Percentiles rank a stretch among this genome's conserved stretches.
phyloP scores from a whole-genome alignment of 495 filamentous ascomycete genomes.

The Trichoderma gamsii region DNA sequence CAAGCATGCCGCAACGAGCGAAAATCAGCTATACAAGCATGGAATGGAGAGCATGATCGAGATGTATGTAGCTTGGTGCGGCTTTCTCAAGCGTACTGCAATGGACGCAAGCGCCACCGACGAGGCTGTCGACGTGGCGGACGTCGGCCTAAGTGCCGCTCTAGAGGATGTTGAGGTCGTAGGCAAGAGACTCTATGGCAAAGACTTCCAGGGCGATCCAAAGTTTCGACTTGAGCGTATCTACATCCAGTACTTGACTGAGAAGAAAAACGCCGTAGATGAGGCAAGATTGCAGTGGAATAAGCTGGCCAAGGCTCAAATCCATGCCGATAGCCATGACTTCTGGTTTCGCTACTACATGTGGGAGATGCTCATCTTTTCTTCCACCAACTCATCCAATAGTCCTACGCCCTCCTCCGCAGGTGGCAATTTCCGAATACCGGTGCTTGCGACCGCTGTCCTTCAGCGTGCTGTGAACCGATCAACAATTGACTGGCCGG shows the following conservation, averaged over 20 bases:
- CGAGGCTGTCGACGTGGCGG: slow-evolving; percentile 84
- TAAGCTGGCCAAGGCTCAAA: slow-evolving; percentile 49
- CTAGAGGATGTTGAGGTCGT: slow-evolving; percentile 75
- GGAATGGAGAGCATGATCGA: slow-evolving; percentile 83
- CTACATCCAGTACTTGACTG: slow-evolving; percentile 81
- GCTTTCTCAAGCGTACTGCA: slow-evolving; percentile 76
- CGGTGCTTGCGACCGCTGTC: slow-evolving; percentile 63
- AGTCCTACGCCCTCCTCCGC: slow-evolving; percentile 40
- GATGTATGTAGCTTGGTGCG: slow-evolving; percentile 88
- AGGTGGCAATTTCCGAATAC: slow-evolving; percentile 35
- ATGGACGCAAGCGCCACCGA: slow-evolving; percentile 72
- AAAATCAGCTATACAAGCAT: slow-evolving; percentile 59
- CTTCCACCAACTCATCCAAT: slow-evolving; percentile 31
- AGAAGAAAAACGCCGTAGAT: slow-evolving; percentile 59
- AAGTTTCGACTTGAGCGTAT: slow-evolving; percentile 83
- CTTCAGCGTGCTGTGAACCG: slow-evolving; percentile 66
- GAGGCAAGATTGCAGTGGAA: slow-evolving; percentile 67
- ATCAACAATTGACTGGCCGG: slow-evolving; percentile 79
- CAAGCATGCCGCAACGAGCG: slow-evolving; percentile 86
- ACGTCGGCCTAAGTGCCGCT: slow-evolving; percentile 79
- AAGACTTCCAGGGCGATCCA: slow-evolving; percentile 72
- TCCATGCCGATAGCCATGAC: slow-evolving; percentile 70
- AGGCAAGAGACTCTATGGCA: slow-evolving; percentile 69
- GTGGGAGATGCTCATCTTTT: slow-evolving; percentile 71
- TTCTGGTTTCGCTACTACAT: slow-evolving; percentile 89